Base-by-base conservation (phyloP, 1,139 yeast species). In the Saccharomycopsis hybrid region DNA sequence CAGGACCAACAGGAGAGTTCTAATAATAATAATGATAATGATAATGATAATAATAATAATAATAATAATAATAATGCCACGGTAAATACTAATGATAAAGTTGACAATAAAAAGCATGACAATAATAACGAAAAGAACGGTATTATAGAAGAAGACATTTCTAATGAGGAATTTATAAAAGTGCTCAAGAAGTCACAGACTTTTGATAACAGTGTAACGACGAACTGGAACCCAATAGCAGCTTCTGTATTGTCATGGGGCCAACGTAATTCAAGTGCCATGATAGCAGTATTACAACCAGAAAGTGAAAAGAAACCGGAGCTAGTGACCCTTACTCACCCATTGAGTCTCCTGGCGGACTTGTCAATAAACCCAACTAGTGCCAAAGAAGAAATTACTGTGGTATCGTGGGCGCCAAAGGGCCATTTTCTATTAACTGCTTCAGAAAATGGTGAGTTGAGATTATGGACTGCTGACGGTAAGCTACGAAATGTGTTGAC, bases 381-480 rank as follows among this genome's bases (percentile, higher is more conserved):
- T 18, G 30, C 11, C 29, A 54, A 41, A 8, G 49, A 56, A 39
- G 65, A 64, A 47, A 56, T 70, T 1, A 73, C 78, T 13, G 63
- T 72, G 2, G 67, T 82, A 2, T 65, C 78, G 3, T 85, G 90
- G 90, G 72, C 85, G 2, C 84, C 84, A 1, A 67, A 67, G 52
- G 90, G 90, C 0, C 68, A 74, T 49, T 58, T 71, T 11, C 63
- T 84, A 2, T 66, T 80, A 8, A 81, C 88, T 0, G 80, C 79
- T 1, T 75, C 78, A 2, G 75, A 73, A 46, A 71, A 71, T 56
- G 90, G 92, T 18, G 90, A 83, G 57, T 60, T 85, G 11, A 66
- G 88, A 51, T 70, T 83, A 11, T 85, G 92, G 92, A 73, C 78
- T 24, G 73, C 77, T 0, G 81, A 78, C 49, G 92, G 90, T 0